Evolutionary conservation across 2,329 filamentous ascomycete genomes (phyloP), one percentile per base, ranked within the genome.

Genomic region (Fusarium avenaceum): DNA sequence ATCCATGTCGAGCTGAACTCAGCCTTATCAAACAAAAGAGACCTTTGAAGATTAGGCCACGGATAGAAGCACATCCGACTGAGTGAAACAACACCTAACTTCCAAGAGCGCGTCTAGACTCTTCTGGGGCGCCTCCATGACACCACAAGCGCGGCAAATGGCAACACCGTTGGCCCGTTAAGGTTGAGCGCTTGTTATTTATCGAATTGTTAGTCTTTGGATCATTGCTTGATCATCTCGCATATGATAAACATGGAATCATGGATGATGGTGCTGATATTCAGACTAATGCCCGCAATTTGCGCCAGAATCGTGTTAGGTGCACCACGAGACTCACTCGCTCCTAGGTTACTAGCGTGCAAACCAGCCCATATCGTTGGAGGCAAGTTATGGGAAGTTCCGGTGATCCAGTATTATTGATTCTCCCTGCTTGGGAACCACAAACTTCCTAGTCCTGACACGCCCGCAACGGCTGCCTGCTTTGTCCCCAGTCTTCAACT

Each of bases 81-180:
- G 39, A 50, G 33, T 15, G 43, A 50, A 43, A 35, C 47, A 46
- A 20, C 44, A 59, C 35, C 49, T 63, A 39, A 45, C 45, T 58
- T 51, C 19, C 35, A 44, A 59, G 32, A 64, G 43, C 57, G 67
- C 57, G 47, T 60, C 66, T 57, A 42, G 66, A 67, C 66, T 67
- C 63, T 60, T 70, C 66, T 70, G 40, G 66, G 33, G 51, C 57
- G 52, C 60, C 63, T 58, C 62, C 65, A 67, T 70, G 47, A 51
- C 57, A 64, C 63, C 63, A 67, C 54, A 43, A 40, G 32, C 53
- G 53, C 66, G 63, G 63, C 47, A 67, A 64, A 60, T 56, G 52
- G 63, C 66, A 70, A 52, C 66, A 69, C 66, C 50, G 39, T 67
- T 69, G 22, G 24, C 46, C 40, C 33, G 43, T 60, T 62, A 38